Base-by-base conservation (phyloP, 2,329 filamentous ascomycete genomes). In the Calonectria ilicicola region DNA sequence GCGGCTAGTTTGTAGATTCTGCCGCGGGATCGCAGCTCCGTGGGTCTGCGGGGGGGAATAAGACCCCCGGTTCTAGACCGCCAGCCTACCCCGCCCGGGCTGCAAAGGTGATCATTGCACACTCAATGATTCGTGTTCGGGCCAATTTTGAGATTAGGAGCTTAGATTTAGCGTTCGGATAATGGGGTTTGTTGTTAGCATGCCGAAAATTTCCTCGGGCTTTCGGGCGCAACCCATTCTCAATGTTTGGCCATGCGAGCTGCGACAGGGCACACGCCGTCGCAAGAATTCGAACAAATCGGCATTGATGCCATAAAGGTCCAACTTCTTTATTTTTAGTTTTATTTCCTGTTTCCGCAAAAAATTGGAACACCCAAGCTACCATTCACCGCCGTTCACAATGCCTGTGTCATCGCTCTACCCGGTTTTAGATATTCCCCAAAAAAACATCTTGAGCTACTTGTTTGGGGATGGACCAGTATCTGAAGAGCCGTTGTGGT, bases 401-500 rank as follows among this genome's bases (percentile, higher is more conserved):
- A 86, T 89, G 87, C 81, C 84, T 44, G 82, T 85, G 82, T 80
- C 77, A 5, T 88, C 87, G 8, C 84, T 82, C 2, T 88, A 85
- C 71, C 84, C 84, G 5, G 58, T 77, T 15, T 71, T 89, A 47
- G 80, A 85, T 73, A 84, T 89, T 35, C 86, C 86, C 9, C 82
- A 86, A 81, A 85, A 81, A 75, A 89, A 87, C 78, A 78, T 86
- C 73, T 79, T 85, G 44, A 80, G 76, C 40, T 84, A 85, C 71
- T 73, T 85, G 47, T 85, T 85, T 47, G 81, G 81, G 26, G 49
- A 76, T 5, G 71, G 69, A 32, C 69, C 80, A 66, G 67, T 79
- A 82, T 85, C 86, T 38, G 81, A 87, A 65, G 82, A 86, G 44
- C 87, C 89, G 8, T 80, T 90, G 72, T 91, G 89, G 89, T 84